A percentile compares a stretch with the other conserved stretches of the same genome.
Evolutionary conservation across 768 basidiomycete species (phyloP).

Genomic region (Russula ochroleuca): DNA sequence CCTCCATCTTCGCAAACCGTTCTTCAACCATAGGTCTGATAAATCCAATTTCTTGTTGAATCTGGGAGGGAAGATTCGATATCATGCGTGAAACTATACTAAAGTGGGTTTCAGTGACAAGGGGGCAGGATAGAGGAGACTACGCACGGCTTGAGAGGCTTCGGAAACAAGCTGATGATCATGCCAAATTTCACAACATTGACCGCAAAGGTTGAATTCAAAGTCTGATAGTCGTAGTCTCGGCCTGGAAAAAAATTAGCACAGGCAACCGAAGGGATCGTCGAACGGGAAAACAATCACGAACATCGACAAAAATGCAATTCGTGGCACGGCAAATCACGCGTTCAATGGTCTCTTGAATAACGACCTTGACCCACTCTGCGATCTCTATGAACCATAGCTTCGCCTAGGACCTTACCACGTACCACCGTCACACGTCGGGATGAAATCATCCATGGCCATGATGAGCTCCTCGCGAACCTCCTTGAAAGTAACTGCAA

Average conservation of each 20-base stretch:
- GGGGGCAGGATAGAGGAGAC: too few species aligned
- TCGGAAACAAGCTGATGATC: conserved; percentile 35
- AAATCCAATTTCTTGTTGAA: too few species aligned
- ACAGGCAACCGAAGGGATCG: background rate
- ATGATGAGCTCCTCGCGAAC: background rate
- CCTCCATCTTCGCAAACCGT: too few species aligned
- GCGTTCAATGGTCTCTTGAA: conserved; percentile 27
- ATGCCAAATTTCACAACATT: conserved; percentile 35
- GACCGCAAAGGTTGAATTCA: conserved; percentile 33
- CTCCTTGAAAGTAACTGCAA: background rate
- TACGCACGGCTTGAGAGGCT: conserved; percentile 30
- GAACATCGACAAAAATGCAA: conserved; percentile 35
- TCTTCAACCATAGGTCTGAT: too few species aligned
- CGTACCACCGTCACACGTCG: background rate
- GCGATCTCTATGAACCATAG: too few species aligned
- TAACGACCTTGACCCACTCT: conserved; percentile 38
- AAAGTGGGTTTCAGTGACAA: too few species aligned
- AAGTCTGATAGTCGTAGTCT: conserved; percentile 37
- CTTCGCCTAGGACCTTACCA: background rate
- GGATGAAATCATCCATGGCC: background rate
- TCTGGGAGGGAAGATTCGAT: too few species aligned
- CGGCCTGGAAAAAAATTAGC: conserved; percentile 35
- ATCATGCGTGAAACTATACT: too few species aligned
- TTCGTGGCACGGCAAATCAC: too few species aligned
- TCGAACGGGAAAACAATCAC: background rate